Evolutionary conservation across 2,329 filamentous ascomycete genomes (phyloP).

Genomic region (Cladophialophora yegresii): DNA sequence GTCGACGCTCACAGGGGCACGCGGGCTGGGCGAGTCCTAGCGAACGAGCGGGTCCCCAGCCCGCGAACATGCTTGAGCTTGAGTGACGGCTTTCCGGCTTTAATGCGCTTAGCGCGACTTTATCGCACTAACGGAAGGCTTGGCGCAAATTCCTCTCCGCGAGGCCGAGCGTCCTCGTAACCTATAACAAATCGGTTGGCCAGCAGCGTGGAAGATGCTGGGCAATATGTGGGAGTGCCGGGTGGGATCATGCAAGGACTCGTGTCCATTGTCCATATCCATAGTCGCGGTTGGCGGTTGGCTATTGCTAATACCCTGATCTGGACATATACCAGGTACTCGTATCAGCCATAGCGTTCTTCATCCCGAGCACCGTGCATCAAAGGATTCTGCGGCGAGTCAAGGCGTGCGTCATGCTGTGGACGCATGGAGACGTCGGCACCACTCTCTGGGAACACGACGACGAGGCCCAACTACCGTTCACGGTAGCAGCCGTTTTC

Average conservation of each 20-base stretch:
- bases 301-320: background rate
- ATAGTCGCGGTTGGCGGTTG: no score
- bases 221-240: background rate
- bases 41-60: background rate
- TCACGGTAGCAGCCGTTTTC: background rate
- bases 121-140: slow-evolving; percentile 1
- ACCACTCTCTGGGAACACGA: background rate
- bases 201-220: background rate
- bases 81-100: slow-evolving; percentile 1
- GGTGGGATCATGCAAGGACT: no score
- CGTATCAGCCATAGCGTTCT: background rate
- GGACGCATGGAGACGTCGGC: background rate
- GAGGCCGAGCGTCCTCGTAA: background rate
- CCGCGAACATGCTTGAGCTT: background rate
- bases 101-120: background rate
- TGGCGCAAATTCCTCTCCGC: background rate
- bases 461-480: background rate
- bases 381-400: background rate
- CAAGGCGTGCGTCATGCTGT: background rate
- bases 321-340: background rate
- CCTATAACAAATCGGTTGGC: background rate
- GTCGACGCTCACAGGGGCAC: background rate
- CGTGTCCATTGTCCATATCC: no score
- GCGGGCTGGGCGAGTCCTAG: background rate
- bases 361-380: background rate